These are phyloP conservation scores for Umbilicaria muhlenbergii DNA, from an alignment of 495 filamentous ascomycete genomes.

Conservation along the genomic window DNA sequence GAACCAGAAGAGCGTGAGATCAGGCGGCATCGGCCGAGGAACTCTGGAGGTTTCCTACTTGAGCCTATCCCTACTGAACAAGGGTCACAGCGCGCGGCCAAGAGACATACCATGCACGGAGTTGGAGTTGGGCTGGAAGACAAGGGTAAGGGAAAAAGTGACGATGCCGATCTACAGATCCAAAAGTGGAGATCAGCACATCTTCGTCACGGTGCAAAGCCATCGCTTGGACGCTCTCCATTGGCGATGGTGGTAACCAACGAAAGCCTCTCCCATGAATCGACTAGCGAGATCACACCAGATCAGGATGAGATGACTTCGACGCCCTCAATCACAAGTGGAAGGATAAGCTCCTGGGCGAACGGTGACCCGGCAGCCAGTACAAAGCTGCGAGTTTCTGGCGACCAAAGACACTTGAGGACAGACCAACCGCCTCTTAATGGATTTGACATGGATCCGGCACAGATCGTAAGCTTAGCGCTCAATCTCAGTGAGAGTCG, in stretches of 20 bases:
- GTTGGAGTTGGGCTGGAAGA: background rate
- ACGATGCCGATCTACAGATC: conserved; percentile 3
- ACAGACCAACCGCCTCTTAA: conserved; percentile 3
- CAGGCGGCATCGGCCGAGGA: conserved; percentile 17
- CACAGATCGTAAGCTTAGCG: conserved; percentile 82
- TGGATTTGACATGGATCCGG: conserved; percentile 53
- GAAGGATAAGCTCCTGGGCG: background rate
- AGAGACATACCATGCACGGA: background rate
- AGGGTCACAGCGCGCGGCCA: background rate
- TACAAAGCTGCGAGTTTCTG: background rate
- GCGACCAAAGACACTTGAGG: background rate
- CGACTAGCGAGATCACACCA: background rate
- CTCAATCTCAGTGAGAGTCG: conserved; percentile 77
- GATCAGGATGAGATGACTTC: background rate
- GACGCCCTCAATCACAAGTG: background rate
- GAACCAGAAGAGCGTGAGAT: background rate
- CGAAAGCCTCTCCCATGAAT: background rate
- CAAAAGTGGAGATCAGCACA: conserved; percentile 4
- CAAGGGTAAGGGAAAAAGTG: conserved; percentile 11
- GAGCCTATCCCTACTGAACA: conserved; percentile 16
- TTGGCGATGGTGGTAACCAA: conserved; percentile 13
- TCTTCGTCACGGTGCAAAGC: conserved; percentile 2
- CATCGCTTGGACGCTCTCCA: conserved; percentile 12
- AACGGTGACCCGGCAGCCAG: background rate
- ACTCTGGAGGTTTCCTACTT: conserved; percentile 30